Base-by-base conservation (phyloP, 306 rosid genomes). In the Inga oerstediana region DNA sequence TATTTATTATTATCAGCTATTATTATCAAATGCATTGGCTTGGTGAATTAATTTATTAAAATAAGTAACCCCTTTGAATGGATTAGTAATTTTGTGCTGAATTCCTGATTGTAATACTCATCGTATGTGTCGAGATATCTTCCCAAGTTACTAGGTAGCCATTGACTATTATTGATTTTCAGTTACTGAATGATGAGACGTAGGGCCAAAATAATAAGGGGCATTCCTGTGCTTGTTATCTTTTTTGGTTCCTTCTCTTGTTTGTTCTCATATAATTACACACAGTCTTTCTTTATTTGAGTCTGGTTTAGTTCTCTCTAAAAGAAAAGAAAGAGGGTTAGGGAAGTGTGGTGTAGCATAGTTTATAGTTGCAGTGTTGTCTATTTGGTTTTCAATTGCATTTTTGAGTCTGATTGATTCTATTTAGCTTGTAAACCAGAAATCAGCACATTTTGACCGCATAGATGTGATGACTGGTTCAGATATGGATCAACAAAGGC, bases 401-500 rank as follows among this genome's bases (percentile, higher is more conserved):
- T 51, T 73, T 90, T 22, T 73, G 5, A 64, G 39, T 62, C 64
- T 81, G 77, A 85, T 76, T 80, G 72, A 71, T 75, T 72, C 78
- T 78, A 5, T 46, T 86, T 62, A 37, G 52, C 70, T 51, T 84
- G 51, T 72, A 43, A 82, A 74, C 77, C 85, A 89, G 90, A 88
- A 83, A 69, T 74, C 51, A 74, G 44, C 79, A 81, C 61, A 72
- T 86, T 52, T 75, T 70, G 72, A 72, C 80, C 44, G 76, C 67
- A 92, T 90, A 96, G 89, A 91, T 86, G 92, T 79, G 85, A 89
- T 90, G 89, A 91, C 90, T 46, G 96, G 88, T 85, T 84, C 88
- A 13, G 93, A 92, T 72, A 87, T 88, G 90, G 91, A 91, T 85
- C 94, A 84, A 82, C 97, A 86, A 61, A 85, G 92, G 66, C 91